These are phyloP conservation scores for Aspergillus asperescens DNA, from an alignment of 495 filamentous ascomycete genomes.

Conservation along the genomic window DNA sequence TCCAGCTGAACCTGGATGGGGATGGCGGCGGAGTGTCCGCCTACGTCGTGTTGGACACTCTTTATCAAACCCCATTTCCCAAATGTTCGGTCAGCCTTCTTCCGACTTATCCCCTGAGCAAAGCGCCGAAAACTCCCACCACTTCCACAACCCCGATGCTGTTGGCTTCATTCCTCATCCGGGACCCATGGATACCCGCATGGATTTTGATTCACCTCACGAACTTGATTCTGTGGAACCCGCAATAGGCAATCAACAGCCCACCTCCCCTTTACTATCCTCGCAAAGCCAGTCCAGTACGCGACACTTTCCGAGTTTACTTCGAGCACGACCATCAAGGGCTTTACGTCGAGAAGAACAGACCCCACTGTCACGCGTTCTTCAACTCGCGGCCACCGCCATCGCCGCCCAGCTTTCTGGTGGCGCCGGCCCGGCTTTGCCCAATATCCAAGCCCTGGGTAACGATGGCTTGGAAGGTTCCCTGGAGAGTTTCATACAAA, in stretches of 20 bases:
- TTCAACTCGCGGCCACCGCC: slow-evolving; percentile 55
- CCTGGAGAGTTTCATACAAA: slow-evolving; percentile 52
- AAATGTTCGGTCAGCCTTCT: slow-evolving; percentile 42
- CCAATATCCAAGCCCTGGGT: slow-evolving; percentile 54
- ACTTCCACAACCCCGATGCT: slow-evolving; percentile 20
- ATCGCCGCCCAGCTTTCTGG: slow-evolving; percentile 59
- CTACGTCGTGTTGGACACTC: slow-evolving; percentile 43
- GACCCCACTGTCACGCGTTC: slow-evolving; percentile 51
- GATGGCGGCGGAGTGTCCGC: slow-evolving; percentile 41
- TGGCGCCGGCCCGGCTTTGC: slow-evolving; percentile 46
- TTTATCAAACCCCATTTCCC: slow-evolving; percentile 40
- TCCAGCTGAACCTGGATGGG: slow-evolving; percentile 30
- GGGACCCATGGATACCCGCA: slow-evolving; percentile 37
- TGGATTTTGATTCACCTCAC: slow-evolving; percentile 39
- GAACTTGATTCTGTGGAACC: slow-evolving; percentile 44
- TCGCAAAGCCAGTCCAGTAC: slow-evolving; percentile 23
- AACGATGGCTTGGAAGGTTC: slow-evolving; percentile 54
- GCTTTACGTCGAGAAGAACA: slow-evolving; percentile 51
- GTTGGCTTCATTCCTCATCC: slow-evolving; percentile 29
- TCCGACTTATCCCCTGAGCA: slow-evolving; percentile 16
- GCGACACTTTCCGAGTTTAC: slow-evolving; percentile 39
- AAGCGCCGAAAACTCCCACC: slow-evolving; percentile 17
- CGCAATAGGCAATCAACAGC: slow-evolving; percentile 20
- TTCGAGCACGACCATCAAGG: slow-evolving; percentile 47
- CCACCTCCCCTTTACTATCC: slow-evolving; percentile 25